Base-by-base conservation (phyloP, 768 basidiomycete genomes). In the Boletus vermiculosoides region DNA sequence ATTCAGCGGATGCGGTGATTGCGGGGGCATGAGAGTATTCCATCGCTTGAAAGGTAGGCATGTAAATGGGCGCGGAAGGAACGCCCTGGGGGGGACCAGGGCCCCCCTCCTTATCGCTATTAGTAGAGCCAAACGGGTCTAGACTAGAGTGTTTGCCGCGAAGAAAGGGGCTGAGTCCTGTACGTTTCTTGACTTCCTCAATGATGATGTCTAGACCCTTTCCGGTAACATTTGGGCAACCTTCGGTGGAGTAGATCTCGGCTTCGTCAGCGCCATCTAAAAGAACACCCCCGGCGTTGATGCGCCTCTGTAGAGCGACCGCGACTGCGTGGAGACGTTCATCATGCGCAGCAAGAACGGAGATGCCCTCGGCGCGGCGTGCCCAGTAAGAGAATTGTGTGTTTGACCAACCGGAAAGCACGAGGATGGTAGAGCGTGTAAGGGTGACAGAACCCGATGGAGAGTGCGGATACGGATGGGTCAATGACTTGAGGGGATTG, bases 361-460 rank as follows among this genome's bases (percentile, higher is more conserved):
- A 79, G 45, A 80, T 75, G 30, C 77, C 79, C 64, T 81, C 80
- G 6, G 75, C 68, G 31, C 79, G 78, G 50, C 79, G 78, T n/a
- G 79, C 77, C 80, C 79, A 80, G 57, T 81, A 81, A 45, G 79
- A 81, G 49, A 80, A 80, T 55, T 81, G 80, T 10, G 79, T 80
- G 49, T 81, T 80, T 20, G 80, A 81, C 79, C 79, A 81, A 56
- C 79, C 79, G 6, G 79, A 79, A 49, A 80, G 73, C 45, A 75
- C 67, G 49, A 80, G 76, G 50, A 80, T 76, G 44, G 77, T 77
- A 39, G 78, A 74, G 42, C 80, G 77, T 23, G 78, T 81, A 50
- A 80, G 73, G 28, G 73, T 76, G 50, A 80, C 80, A 55, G 71
- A 70, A 40, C 79, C 80, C 12, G 71, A 65, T 37, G 78, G 77